Evolutionary conservation across 495 filamentous ascomycete genomes (phyloP).

Genomic region (Aspergillus ostianus): DNA sequence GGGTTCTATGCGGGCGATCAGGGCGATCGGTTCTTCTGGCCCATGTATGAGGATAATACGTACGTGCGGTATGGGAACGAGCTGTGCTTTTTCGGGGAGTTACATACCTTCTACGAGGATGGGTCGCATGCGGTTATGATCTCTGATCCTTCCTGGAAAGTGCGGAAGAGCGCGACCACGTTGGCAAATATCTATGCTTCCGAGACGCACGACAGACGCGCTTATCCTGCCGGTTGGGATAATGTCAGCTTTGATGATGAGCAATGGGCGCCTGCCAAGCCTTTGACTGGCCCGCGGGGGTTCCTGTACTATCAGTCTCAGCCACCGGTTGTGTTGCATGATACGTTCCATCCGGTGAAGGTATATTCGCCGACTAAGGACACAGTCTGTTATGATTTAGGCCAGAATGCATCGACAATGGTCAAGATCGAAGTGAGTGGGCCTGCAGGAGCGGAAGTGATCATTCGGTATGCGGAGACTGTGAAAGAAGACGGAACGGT

Average conservation of each 20-base stretch:
- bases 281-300: constrained; percentile 27
- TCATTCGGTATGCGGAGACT: constrained; percentile 27
- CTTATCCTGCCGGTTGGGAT: constrained; percentile 28
- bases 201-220: constrained; percentile 25
- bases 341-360: constrained; percentile 24
- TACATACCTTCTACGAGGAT: constrained; percentile 27
- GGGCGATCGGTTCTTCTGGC: constrained; percentile 33
- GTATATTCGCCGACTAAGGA: constrained; percentile 15
- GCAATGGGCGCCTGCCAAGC: constrained; percentile 22
- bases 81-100: constrained; percentile 31
- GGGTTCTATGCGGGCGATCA: constrained; percentile 32
- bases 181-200: constrained; percentile 33
- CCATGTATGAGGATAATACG: constrained; percentile 34
- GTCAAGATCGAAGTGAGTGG: constrained; percentile 20
- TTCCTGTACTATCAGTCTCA: constrained; percentile 27
- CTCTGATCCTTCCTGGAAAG: constrained; percentile 27
- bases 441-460: constrained; percentile 22
- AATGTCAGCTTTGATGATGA: constrained; percentile 16
- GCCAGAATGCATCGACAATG: constrained; percentile 28
- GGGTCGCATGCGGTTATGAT: constrained; percentile 22
- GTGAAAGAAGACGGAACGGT: constrained; percentile 24
- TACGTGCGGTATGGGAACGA: constrained; percentile 33
- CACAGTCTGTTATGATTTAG: constrained; percentile 24
- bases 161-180: constrained; percentile 27
- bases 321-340: constrained; percentile 27